Base-by-base conservation (phyloP, 2,329 filamentous ascomycete genomes). In the Dryadomyces quercus-mongolicae region DNA sequence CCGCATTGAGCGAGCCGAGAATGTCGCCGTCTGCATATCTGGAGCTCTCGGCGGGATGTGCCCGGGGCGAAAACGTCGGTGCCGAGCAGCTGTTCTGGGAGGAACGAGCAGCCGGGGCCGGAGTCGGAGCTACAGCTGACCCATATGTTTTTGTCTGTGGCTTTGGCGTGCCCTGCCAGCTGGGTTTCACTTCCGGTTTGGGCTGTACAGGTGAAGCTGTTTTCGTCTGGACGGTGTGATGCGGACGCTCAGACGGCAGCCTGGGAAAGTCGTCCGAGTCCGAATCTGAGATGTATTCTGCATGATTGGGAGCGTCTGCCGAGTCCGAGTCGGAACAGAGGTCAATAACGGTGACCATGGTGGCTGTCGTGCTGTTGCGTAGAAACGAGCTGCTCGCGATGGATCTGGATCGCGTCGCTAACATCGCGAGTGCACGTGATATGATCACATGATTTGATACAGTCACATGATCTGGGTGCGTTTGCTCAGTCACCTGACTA, bases 1-100 rank as follows among this genome's bases (percentile, higher is more conserved):
- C 78, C 43, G 69, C 60, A 59, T 82, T 82, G 34, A 82, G 68
- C 48, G 71, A 74, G 54, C 66, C 63, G 56, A 82, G 66, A 52
- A 80, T 12, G 36, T 68, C 42, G 9, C 9, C 6, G 6, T 12
- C 36, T 5, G 10, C 36, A 5, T 40, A 12, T 5, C 10, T 9
- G 36, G 36, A 16, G 25, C 25, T 31, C 25, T 4, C 4, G 4
- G 25, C 4, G 8, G 25, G 25, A 4, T 8, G 25, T 4, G 25
- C 25, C 25, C 25, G 25, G 25, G 25, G 25, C 25, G 25, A 4
- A 31, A 5, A 8, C 4, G 25, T 8, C 25, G 25, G 25, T 4
- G 25, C 8, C 25, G 25, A 8, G 25, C 25, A 4, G 25, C 25
- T 31, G 25, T 31, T 31, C 25, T 31, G 25, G 4, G 25, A 31